Evolutionary conservation across 257 asterid genomes (phyloP).

Genomic region (Anisodus acutangulus): DNA sequence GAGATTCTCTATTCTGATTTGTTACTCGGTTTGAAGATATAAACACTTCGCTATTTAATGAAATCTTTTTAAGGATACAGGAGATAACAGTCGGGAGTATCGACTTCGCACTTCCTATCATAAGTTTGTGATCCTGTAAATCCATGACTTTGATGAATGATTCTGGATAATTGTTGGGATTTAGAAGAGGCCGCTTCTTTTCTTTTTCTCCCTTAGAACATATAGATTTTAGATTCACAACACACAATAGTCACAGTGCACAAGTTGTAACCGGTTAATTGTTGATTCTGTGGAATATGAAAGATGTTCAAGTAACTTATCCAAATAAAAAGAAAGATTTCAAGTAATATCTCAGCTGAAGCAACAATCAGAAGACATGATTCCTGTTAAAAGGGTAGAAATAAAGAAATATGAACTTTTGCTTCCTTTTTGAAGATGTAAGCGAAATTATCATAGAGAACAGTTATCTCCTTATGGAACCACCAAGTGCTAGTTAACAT

Average conservation of each 20-base stretch:
- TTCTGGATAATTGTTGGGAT: background rate
- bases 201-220: background rate
- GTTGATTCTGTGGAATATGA: background rate
- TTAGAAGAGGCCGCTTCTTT: background rate
- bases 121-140: slow-evolving; percentile 18
- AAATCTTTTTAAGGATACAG: background rate
- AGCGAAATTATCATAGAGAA: background rate
- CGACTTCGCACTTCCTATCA: background rate
- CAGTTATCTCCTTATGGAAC: background rate
- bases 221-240: background rate
- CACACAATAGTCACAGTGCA: background rate
- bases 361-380: background rate
- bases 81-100: background rate
- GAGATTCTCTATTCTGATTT: slow-evolving; percentile 4
- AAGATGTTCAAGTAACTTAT: background rate
- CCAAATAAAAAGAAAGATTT: background rate
- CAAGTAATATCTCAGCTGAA: background rate
- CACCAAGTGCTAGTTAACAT: slow-evolving; percentile 8
- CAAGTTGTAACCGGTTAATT: background rate
- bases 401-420: slow-evolving; percentile 10
- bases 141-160: background rate
- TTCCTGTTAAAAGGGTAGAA: slow-evolving; percentile 11
- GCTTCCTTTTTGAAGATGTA: background rate
- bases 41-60: background rate
- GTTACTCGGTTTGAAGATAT: background rate